phyloP scores from a whole-genome alignment of 83 land plant genomes.

The Thuja plicata region DNA sequence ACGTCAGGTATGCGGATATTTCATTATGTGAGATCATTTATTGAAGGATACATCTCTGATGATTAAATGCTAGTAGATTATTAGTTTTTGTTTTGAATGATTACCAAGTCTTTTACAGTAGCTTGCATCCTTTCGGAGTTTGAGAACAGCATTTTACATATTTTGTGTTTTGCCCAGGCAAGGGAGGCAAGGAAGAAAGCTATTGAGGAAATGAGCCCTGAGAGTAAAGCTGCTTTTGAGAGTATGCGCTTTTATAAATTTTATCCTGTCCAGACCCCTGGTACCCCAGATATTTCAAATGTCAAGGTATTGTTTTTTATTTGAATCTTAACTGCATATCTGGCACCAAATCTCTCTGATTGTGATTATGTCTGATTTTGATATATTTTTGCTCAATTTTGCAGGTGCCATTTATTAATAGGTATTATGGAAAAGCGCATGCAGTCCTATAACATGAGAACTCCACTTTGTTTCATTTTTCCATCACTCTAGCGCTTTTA shows the following conservation, averaged over 20 bases:
- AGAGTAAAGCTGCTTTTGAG: conserved; percentile 48
- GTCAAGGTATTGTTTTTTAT: conserved; percentile 54
- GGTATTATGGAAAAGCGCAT: conserved; percentile 69
- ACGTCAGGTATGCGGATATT: not conserved
- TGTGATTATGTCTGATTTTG: not conserved
- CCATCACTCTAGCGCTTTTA: not conserved
- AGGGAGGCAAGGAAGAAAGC: conserved; percentile 69
- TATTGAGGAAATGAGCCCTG: conserved; percentile 62
- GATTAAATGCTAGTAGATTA: not conserved
- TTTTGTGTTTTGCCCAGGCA: conserved; percentile 32
- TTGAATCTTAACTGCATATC: not conserved
- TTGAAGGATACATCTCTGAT: not conserved
- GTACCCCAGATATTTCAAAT: conserved; percentile 63
- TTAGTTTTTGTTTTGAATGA: not conserved
- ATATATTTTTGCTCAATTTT: not conserved
- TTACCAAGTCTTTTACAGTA: not conserved
- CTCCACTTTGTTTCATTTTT: not conserved
- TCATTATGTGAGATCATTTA: not conserved
- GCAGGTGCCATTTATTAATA: conserved; percentile 67
- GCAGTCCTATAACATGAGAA: conserved; percentile 26
- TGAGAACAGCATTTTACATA: not conserved
- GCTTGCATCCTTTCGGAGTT: not conserved
- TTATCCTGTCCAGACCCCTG: conserved; percentile 63
- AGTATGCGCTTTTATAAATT: conserved; percentile 77
- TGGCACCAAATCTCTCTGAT: not conserved